Evolutionary conservation across 1,139 yeast genomes (phyloP).

Genomic region (Pichia sp.): DNA sequence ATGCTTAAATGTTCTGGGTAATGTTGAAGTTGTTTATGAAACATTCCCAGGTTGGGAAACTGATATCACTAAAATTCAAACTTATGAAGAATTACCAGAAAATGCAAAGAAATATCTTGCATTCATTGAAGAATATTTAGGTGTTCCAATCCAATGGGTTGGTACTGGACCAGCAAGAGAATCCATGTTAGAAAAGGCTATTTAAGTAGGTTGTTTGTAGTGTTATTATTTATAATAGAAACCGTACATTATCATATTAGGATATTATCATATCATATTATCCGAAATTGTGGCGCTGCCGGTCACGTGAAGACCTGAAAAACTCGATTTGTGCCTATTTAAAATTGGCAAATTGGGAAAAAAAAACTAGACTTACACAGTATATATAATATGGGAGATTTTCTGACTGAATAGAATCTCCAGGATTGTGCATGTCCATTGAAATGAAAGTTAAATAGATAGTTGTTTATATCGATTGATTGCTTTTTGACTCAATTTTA

Average conservation of each 20-base stretch:
- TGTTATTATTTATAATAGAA: not conserved
- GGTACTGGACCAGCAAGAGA: conserved; percentile 99
- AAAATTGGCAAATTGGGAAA: no score
- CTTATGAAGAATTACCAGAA: conserved; percentile 74
- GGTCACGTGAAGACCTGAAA: not conserved
- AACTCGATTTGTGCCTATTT: no score
- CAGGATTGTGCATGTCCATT: not conserved
- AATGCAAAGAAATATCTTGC: conserved; percentile 79
- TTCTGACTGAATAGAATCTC: no score
- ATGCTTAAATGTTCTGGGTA: conserved; percentile 71
- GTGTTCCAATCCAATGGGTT: conserved; percentile 90
- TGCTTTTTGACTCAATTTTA: no score
- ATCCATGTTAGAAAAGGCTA: conserved; percentile 53
- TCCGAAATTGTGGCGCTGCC: not conserved
- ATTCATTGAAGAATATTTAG: conserved; percentile 76
- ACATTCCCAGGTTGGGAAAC: conserved; percentile 93
- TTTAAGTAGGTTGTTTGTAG: not conserved
- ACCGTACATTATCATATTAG: no score
- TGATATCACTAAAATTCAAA: conserved; percentile 67
- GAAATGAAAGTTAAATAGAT: not conserved
- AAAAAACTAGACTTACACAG: no score
- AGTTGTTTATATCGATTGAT: no score
- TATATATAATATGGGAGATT: no score
- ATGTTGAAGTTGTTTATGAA: conserved; percentile 84
- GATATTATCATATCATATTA: no score